Evolutionary conservation across 2,329 filamentous ascomycete species (phyloP).

Genomic region (Hirsutella rhossiliensis): DNA sequence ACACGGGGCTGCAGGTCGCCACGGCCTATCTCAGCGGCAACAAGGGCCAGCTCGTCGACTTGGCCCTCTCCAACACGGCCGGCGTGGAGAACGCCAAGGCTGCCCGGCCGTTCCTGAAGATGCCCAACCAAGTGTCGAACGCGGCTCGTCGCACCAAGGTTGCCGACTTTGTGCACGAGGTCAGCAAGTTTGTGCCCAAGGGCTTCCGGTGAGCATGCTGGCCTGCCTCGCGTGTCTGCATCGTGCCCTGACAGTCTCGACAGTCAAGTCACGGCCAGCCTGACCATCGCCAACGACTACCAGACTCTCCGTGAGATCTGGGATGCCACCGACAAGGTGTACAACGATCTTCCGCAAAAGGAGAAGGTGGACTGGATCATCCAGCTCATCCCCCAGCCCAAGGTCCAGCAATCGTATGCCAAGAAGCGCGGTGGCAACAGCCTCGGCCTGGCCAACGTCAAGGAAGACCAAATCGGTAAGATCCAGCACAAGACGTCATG

Average conservation of each 20-base stretch:
- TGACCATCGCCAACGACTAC: not conserved
- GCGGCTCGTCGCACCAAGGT: not conserved
- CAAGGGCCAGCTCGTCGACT: not conserved
- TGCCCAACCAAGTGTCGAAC: not conserved
- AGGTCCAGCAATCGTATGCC: not conserved
- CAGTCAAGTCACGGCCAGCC: not conserved
- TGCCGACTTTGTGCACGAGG: not conserved
- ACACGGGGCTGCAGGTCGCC: not conserved
- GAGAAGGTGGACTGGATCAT: not conserved
- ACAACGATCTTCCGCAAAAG: not conserved
- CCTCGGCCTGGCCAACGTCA: not conserved
- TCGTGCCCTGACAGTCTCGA: not conserved
- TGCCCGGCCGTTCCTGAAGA: not conserved
- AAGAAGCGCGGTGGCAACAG: slow-evolving; percentile 1
- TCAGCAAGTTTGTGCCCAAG: not conserved
- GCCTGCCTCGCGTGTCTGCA: not conserved
- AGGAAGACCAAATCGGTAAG: not conserved
- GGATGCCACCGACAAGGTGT: not conserved
- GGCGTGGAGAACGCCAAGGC: not conserved
- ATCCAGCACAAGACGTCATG: too few species aligned
- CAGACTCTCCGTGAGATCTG: not conserved
- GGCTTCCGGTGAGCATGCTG: not conserved
- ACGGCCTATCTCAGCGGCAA: not conserved
- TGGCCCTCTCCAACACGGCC: not conserved
- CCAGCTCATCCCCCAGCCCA: not conserved